phyloP scores from a whole-genome alignment of 2,329 filamentous ascomycete species.

The Pleurostoma richardsiae region DNA sequence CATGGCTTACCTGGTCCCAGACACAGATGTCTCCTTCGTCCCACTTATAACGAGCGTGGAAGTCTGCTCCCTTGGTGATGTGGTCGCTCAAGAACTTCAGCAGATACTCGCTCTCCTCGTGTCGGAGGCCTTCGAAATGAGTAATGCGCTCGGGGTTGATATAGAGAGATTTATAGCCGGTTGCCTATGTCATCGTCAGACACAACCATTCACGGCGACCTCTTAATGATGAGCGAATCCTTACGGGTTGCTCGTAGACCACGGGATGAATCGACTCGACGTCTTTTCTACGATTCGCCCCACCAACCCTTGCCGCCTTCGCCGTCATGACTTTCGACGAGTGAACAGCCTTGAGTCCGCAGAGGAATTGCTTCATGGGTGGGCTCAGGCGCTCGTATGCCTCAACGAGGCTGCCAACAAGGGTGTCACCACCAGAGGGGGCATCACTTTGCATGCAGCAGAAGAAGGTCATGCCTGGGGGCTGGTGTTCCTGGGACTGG shows the following conservation, averaged over 20 bases:
- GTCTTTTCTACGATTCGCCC: neutral
- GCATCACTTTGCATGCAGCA: neutral
- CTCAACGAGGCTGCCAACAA: neutral
- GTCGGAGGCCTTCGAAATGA: conserved; percentile 45
- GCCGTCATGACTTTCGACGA: neutral
- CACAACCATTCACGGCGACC: neutral
- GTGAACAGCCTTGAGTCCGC: neutral
- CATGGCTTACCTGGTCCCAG: conserved; percentile 54
- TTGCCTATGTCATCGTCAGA: neutral
- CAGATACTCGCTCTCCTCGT: conserved; percentile 76
- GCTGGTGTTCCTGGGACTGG: neutral
- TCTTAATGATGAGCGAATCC: neutral
- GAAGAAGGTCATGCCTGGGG: neutral
- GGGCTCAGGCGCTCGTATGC: conserved; percentile 1
- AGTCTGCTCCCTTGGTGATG: conserved; percentile 65
- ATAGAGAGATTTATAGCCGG: neutral
- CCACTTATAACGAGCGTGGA: conserved; percentile 74
- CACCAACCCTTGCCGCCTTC: neutral
- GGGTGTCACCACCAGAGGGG: neutral
- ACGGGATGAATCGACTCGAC: neutral
- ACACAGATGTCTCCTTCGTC: conserved; percentile 74
- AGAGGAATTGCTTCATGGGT: neutral
- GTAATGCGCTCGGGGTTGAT: neutral
- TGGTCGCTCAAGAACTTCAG: conserved; percentile 76
- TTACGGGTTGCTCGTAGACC: neutral